phyloP scores from a whole-genome alignment of 768 basidiomycete genomes.

The Baorangia bicolor region DNA sequence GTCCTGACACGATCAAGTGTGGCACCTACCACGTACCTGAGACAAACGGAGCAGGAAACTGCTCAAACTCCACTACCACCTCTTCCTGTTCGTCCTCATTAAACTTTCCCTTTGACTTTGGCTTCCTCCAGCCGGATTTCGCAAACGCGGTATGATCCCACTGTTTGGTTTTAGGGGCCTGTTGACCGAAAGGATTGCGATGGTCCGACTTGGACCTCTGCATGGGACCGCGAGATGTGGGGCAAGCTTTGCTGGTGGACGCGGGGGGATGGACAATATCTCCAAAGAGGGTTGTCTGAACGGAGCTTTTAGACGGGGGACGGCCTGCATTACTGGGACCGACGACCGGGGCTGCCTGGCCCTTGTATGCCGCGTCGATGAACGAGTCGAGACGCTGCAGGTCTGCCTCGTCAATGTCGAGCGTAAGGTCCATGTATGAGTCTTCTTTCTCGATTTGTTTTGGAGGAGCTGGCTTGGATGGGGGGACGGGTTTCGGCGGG shows the following conservation, averaged over 20 bases:
- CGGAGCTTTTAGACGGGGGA: constrained; percentile 36
- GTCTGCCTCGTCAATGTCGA: constrained; percentile 58
- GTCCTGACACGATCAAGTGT: not conserved
- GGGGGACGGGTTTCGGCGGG: constrained; percentile 7
- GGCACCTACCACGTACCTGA: constrained; percentile 46
- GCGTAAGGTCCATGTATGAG: constrained; percentile 49
- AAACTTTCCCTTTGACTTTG: constrained; percentile 54
- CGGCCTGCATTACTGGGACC: constrained; percentile 32
- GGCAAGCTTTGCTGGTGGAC: constrained; percentile 29
- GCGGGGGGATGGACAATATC: constrained; percentile 42
- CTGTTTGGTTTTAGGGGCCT: constrained; percentile 66
- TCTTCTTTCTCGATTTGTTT: constrained; percentile 38
- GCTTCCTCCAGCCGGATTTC: constrained; percentile 67
- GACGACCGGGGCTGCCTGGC: constrained; percentile 40
- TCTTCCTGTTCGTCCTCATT: constrained; percentile 57
- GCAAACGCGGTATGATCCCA: constrained; percentile 94
- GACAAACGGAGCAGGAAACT: constrained; percentile 80
- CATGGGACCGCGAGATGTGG: constrained; percentile 34
- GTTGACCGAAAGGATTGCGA: constrained; percentile 48
- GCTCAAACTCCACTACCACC: constrained; percentile 69
- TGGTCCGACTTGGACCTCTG: constrained; percentile 43
- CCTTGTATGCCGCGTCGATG: constrained; percentile 47
- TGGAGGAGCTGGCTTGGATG: constrained; percentile 17
- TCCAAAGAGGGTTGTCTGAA: constrained; percentile 71
- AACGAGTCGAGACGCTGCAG: constrained; percentile 53